Evolutionary conservation across 345 rosid genomes (phyloP), one percentile per base, ranked within the genome.

Genomic region (Aethionema arabicum): DNA sequence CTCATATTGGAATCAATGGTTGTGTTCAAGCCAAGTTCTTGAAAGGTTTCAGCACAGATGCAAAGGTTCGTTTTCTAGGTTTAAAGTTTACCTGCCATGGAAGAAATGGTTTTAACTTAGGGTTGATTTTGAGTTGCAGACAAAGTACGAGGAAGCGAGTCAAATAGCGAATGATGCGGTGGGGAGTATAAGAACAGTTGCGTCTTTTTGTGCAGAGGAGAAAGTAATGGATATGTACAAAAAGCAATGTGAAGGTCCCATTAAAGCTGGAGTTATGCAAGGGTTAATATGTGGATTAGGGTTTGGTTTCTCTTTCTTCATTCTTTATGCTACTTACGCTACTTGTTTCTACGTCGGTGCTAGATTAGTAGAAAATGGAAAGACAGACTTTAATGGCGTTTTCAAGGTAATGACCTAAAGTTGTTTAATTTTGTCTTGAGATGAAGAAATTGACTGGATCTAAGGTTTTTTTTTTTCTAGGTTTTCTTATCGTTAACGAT

Each of bases 141-240:
- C 51, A 48, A 64, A 72, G 82, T 84, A 84, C 7, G 90, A 84
- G 76, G 88, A 87, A 63, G 88, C 90, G 32, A 80, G 90, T 61
- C 95, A 87, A 64, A 86, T 87, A 66, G 95, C 88, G 4, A 77
- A 64, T 31, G 90, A 87, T 56, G 90, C 95, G 2, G 82, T 84
- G 2, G 87, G 88, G 7, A 76, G 85, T 32, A 86, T 86, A 36
- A 74, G 90, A 74, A 86, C 90, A n/a, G 80, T 84, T 21, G 84
- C 86, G 43, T 86, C 95, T 31, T 86, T 84, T 70, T 80, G 90
- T 54, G 88, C 85, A 0, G 95, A 86, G 61, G 80, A 80, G 39
- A 82, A 76, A 57, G 90, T 86, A 74, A 82, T 82, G 74, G 66
- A 72, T 5, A 45, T 80, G 15, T 84, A 79, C 67, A 16, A 64